A percentile compares a stretch with the other conserved stretches of the same genome.
Evolutionary conservation across 169 alveolate genomes (phyloP).

Genomic region (Nephromyces sp.): DNA sequence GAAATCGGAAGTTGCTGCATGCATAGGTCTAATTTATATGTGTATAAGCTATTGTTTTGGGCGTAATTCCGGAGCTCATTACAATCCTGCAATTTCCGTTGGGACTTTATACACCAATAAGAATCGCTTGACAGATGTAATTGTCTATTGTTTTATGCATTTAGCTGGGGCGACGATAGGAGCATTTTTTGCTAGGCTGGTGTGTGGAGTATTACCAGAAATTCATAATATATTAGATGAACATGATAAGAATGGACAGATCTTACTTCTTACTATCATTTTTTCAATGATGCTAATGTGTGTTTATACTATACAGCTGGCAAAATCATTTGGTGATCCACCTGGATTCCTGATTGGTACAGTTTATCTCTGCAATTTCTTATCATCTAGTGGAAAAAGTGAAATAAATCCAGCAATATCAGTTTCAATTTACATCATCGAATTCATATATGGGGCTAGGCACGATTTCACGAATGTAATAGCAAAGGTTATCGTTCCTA

Average conservation of each 20-base stretch:
- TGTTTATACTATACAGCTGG: neutral
- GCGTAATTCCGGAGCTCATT: neutral
- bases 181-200: neutral
- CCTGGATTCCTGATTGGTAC: neutral
- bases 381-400: neutral
- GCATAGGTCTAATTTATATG: neutral
- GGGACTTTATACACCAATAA: neutral
- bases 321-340: neutral
- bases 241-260: neutral
- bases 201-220: neutral
- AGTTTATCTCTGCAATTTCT: neutral
- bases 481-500: neutral
- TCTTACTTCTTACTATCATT: neutral
- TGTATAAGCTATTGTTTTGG: neutral
- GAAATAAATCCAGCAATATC: neutral
- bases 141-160: neutral
- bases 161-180: neutral
- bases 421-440: neutral
- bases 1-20: neutral
- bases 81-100: neutral
- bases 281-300: neutral
- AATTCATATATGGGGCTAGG: neutral
- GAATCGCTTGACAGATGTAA: neutral
- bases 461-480: neutral
- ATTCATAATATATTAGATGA: neutral